Evolutionary conservation across 1,284 basidiomycete species (phyloP), one percentile per base, ranked within the genome.

Genomic region (Naganishia cerealis): DNA sequence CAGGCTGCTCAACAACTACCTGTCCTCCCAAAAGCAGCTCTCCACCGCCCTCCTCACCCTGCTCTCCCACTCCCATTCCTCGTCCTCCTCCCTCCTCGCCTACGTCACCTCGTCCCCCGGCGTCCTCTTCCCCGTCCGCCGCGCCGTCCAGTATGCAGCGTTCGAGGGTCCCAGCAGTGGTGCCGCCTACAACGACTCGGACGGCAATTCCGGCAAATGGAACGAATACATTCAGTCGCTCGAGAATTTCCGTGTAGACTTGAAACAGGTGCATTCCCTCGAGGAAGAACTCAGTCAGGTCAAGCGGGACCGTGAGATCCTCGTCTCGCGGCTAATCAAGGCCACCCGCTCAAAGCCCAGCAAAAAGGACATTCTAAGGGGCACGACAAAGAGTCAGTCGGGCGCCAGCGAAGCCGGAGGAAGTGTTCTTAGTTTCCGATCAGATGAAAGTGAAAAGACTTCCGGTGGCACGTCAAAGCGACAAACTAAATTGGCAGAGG

Each of bases 31-130:
- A 70, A 81, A 81, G 67, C 66, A 72, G 40, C 73, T 81, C 42
- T 74, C 76, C 9, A 78, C 77, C 6, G 74, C 80, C 18, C 75
- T 81, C 18, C 73, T 81, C 36, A 79, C 77, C 16, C 75, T 80
- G 10, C 74, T 81, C 29, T 81, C 80, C 10, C 79, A 81, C 70
- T 80, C 80, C 13, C 79, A 81, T 67, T 75, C 79, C 8, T 80
- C 80, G 24, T 79, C 79, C 8, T 81, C 80, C 18, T 81, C 80
- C 4, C 72, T 81, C 43, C 74, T 80, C 48, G 80, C 80, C 46
- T 81, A 81, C 68, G 77, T 78, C 6, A 81, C 80, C 10, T 81
- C 80, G 10, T 81, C 80, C 0, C 78, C 80, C 3, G 80, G 80
- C 15, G 79, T 81, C 13, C 70, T 77, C 26, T 74, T 73, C 18